phyloP scores from a whole-genome alignment of 2,329 filamentous ascomycete species.

The Celoporthe dispersa region DNA sequence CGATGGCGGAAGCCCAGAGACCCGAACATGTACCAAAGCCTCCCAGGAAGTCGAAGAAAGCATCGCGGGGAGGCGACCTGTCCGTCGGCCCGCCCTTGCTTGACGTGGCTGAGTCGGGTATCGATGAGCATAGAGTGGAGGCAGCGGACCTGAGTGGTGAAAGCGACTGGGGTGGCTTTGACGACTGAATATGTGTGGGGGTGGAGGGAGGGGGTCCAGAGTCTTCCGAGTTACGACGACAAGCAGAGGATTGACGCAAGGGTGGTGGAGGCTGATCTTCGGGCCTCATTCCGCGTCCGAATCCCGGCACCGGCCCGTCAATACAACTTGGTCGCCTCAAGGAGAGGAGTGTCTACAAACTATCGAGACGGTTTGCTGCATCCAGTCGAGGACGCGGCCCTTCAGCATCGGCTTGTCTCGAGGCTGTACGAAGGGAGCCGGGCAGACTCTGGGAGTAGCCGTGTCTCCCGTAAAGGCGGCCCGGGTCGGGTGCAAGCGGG shows the following conservation, averaged over 20 bases:
- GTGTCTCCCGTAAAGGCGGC: background rate
- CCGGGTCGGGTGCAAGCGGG: background rate
- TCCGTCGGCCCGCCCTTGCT: background rate
- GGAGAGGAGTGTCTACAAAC: background rate
- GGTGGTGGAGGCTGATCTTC: background rate
- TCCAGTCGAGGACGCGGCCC: background rate
- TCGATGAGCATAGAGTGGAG: conserved; percentile 17
- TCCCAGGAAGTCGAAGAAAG: background rate
- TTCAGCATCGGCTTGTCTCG: background rate
- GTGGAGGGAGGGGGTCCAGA: too few species aligned
- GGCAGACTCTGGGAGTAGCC: background rate
- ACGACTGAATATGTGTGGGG: conserved; percentile 23
- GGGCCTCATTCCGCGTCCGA: background rate
- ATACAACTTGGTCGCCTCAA: background rate
- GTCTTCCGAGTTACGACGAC: background rate
- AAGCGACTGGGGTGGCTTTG: conserved; percentile 28
- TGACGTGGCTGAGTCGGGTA: conserved; percentile 5
- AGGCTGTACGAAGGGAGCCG: background rate
- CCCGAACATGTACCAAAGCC: background rate
- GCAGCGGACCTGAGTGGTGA: conserved; percentile 17
- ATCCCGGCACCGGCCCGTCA: background rate
- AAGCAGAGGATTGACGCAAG: background rate
- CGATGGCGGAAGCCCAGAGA: background rate
- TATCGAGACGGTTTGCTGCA: background rate
- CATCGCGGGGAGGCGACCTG: background rate